phyloP scores from a whole-genome alignment of 2,329 filamentous ascomycete species.

The Alternaria alternata region DNA sequence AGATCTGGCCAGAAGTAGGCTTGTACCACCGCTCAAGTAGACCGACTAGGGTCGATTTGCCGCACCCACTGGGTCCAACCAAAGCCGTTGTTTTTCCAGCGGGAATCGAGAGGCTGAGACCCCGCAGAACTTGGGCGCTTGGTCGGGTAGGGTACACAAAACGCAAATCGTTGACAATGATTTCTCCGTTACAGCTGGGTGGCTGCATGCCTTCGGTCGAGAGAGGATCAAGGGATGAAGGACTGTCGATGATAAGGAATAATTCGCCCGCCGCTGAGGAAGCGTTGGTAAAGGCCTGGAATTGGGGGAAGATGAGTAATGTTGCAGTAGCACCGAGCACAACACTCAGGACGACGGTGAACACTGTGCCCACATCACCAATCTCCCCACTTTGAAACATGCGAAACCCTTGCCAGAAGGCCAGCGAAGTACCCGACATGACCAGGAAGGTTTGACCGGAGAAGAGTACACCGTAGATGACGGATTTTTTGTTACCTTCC shows the following conservation, averaged over 20 bases:
- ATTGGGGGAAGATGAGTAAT: slow-evolving; percentile 18
- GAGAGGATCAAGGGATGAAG: slow-evolving; percentile 21
- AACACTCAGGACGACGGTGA: slow-evolving; percentile 77
- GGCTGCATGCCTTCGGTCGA: slow-evolving; percentile 16
- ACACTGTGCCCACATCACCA: slow-evolving; percentile 72
- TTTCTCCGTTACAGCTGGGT: slow-evolving; percentile 39
- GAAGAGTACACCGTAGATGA: slow-evolving; percentile 63
- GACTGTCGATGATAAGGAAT: slow-evolving; percentile 22
- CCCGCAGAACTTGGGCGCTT: slow-evolving; percentile 79
- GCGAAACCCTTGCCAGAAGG: slow-evolving; percentile 68
- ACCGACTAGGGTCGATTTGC: slow-evolving; percentile 91
- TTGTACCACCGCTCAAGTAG: slow-evolving; percentile 92
- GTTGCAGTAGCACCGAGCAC: slow-evolving; percentile 77
- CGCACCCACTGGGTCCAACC: slow-evolving; percentile 79
- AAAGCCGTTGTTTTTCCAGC: slow-evolving; percentile 62
- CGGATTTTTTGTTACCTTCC: slow-evolving; percentile 64
- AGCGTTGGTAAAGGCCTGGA: slow-evolving; percentile 22
- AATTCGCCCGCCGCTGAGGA: slow-evolving; percentile 23
- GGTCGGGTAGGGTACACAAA: slow-evolving; percentile 88
- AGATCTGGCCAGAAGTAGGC: slow-evolving; percentile 74
- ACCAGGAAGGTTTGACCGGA: slow-evolving; percentile 72
- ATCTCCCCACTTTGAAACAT: slow-evolving; percentile 26
- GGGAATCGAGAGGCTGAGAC: slow-evolving; percentile 54
- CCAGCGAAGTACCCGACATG: slow-evolving; percentile 69
- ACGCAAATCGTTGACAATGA: slow-evolving; percentile 81